These are phyloP conservation scores for Kappamyces sp. DNA, from an alignment of 192 early-diverging fungal genomes.

Conservation along the genomic window DNA sequence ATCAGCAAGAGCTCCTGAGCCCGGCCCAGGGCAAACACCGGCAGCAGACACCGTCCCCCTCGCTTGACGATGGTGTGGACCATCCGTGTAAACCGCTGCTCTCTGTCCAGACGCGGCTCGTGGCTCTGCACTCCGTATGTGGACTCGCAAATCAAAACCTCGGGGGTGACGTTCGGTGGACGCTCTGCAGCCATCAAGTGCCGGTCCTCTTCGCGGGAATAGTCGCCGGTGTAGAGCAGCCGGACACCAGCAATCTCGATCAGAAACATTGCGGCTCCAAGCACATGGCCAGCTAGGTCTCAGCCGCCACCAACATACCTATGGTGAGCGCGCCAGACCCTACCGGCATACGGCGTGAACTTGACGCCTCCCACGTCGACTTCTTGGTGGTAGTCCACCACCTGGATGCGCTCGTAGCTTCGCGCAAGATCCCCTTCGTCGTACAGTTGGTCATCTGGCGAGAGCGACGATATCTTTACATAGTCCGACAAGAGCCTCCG, in stretches of 20 bases:
- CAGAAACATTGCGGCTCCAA: slow-evolving; percentile 95
- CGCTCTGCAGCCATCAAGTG: slow-evolving; percentile 95
- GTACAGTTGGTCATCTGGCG: slow-evolving; percentile 74
- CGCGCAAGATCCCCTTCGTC: slow-evolving; percentile 79
- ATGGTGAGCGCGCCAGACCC: background rate
- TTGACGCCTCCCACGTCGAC: slow-evolving; percentile 83
- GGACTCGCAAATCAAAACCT: slow-evolving; percentile 92
- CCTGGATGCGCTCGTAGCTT: slow-evolving; percentile 85
- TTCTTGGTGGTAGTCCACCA: slow-evolving; percentile 94
- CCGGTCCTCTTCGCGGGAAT: slow-evolving; percentile 97
- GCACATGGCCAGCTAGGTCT: slow-evolving; percentile 79
- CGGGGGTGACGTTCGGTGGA: slow-evolving; percentile 70
- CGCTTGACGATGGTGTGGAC: slow-evolving; percentile 50
- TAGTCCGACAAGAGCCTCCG: slow-evolving; percentile 74
- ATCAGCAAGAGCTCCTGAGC: slow-evolving; percentile 96
- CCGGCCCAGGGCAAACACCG: slow-evolving; percentile 95
- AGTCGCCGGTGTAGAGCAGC: slow-evolving; percentile 96
- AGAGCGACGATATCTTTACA: slow-evolving; percentile 72
- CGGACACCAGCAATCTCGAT: slow-evolving; percentile 70
- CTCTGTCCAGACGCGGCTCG: slow-evolving; percentile 88
- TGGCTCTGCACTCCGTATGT: slow-evolving; percentile 97
- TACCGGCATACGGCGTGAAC: slow-evolving; percentile 71
- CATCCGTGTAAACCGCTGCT: slow-evolving; percentile 77
- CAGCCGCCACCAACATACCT: slow-evolving; percentile 28
- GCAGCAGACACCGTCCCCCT: slow-evolving; percentile 88